A percentile compares a stretch with the other conserved stretches of the same genome.
Evolutionary conservation across 495 filamentous ascomycete species (phyloP).

Genomic region (Lasiosphaeriaceae sp.): DNA sequence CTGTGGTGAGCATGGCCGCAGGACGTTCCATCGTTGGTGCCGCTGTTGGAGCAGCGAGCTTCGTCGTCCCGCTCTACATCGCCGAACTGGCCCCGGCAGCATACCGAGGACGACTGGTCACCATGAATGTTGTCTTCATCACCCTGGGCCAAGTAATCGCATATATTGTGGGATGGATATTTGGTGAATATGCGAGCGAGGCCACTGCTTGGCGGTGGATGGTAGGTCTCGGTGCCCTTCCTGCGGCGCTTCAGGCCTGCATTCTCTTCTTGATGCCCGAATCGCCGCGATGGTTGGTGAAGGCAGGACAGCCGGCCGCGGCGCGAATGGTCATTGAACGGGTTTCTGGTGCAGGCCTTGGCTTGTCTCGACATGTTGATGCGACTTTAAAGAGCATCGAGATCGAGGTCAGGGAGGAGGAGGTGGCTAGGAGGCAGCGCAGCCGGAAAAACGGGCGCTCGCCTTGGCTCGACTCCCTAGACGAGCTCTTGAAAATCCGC

Average conservation of each 20-base stretch:
- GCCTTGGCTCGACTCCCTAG: slow-evolving; percentile 41
- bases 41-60: slow-evolving; percentile 77
- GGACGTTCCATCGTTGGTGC: slow-evolving; percentile 77
- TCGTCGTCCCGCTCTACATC: slow-evolving; percentile 82
- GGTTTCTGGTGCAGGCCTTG: slow-evolving; percentile 55
- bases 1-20: slow-evolving; percentile 68
- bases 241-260: slow-evolving; percentile 65
- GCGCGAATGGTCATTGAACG: slow-evolving; percentile 61
- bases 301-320: slow-evolving; percentile 53
- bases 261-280: slow-evolving; percentile 72
- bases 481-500: slow-evolving; percentile 54
- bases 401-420: slow-evolving; percentile 64
- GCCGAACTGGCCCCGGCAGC: slow-evolving; percentile 76
- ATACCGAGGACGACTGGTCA: slow-evolving; percentile 72
- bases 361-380: slow-evolving; percentile 45
- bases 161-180: slow-evolving; percentile 71
- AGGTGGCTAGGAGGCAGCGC: slow-evolving; percentile 40
- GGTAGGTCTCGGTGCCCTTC: slow-evolving; percentile 78
- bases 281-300: slow-evolving; percentile 81
- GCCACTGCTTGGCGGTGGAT: slow-evolving; percentile 78
- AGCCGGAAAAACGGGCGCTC: slow-evolving; percentile 20
- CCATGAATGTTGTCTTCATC: slow-evolving; percentile 73
- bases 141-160: slow-evolving; percentile 83
- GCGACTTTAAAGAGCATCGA: slow-evolving; percentile 61
- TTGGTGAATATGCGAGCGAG: slow-evolving; percentile 46